These are phyloP conservation scores for Filobasidium floriforme DNA, from an alignment of 768 basidiomycete genomes.

Conservation along the genomic window DNA sequence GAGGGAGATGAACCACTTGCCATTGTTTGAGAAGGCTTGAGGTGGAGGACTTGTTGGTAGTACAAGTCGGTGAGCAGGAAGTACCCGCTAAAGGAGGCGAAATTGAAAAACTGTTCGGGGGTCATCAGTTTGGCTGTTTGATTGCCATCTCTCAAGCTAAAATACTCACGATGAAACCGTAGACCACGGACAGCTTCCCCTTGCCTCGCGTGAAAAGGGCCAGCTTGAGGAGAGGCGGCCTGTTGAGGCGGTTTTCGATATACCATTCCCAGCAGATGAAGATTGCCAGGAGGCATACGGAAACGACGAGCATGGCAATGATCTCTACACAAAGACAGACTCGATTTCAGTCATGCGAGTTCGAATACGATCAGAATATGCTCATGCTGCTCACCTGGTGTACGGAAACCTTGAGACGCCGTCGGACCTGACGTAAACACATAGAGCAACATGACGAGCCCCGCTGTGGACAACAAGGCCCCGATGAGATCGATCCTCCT, in stretches of 20 bases:
- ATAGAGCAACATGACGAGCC: constrained; percentile 64
- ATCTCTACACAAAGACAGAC: constrained; percentile 59
- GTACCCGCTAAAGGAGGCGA: background rate
- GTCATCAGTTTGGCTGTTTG: background rate
- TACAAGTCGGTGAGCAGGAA: constrained; percentile 22
- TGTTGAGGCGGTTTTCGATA: constrained; percentile 49
- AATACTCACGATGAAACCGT: constrained; percentile 32
- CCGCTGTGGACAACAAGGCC: constrained; percentile 57
- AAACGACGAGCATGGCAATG: constrained; percentile 60
- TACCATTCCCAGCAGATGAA: constrained; percentile 64
- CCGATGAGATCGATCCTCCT: constrained; percentile 67
- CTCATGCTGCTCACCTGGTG: constrained; percentile 49
- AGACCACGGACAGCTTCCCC: constrained; percentile 34
- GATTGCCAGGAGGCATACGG: constrained; percentile 52
- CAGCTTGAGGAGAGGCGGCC: constrained; percentile 39
- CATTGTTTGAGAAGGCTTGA: constrained; percentile 26
- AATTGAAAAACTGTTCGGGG: background rate
- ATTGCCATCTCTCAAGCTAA: background rate
- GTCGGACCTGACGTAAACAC: constrained; percentile 62
- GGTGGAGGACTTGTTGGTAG: constrained; percentile 28
- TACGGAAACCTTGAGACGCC: constrained; percentile 58
- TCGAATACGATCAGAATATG: background rate
- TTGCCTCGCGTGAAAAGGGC: constrained; percentile 39
- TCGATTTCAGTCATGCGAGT: too few species aligned
- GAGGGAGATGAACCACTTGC: background rate